Evolutionary conservation across 2,329 filamentous ascomycete species (phyloP), one percentile per base, ranked within the genome.

Genomic region (Biscogniauxia marginata): DNA sequence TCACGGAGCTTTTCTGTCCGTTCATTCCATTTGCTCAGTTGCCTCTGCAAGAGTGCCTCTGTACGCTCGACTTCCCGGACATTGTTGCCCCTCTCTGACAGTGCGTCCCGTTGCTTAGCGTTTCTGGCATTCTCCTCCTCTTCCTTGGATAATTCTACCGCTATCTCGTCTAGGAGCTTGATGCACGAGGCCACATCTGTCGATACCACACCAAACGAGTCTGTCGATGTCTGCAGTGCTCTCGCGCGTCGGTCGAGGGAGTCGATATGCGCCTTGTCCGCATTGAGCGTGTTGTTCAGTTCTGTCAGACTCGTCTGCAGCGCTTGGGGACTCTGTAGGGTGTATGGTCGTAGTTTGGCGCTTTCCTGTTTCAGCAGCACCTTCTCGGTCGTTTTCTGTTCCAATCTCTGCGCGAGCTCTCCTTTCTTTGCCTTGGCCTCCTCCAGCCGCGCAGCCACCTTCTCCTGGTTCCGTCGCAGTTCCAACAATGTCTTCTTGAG

Each of bases 11-110:
- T 89, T 65, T 95, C 90, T 0, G 93, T 97, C 49, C 93, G 84
- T 68, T 96, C 91, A 52, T 87, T 86, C 85, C 92, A 95, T 68
- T 93, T 93, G 63, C 84, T 80, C 55, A 98, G 76, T 74, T 98
- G 93, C 58, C 93, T 85, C 70, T 90, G 86, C 57, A 98, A 79
- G 63, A 97, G 79, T 18, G 86, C 83, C 77, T 98, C 93, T 18
- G 90, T 89, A 57, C 93, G 84, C 73, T 98, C 95, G 3, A 98
- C 90, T 72, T 98, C 93, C 59, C 91, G 85, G 18, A 96, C 92
- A 66, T 91, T 96, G 65, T 95, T 96, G 49, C 89, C 89, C 56
- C 91, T 84, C 70, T 97, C 93, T 1, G 90, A 88, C 4, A 99
- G 84, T 1, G 91, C 90, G 64, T 99, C 95, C 54, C 89, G 83